Percentiles rank a stretch among this genome's conserved stretches.
These are phyloP conservation scores for Neurospora cerealis DNA, from an alignment of 495 filamentous ascomycete species.

Conservation along the genomic window DNA sequence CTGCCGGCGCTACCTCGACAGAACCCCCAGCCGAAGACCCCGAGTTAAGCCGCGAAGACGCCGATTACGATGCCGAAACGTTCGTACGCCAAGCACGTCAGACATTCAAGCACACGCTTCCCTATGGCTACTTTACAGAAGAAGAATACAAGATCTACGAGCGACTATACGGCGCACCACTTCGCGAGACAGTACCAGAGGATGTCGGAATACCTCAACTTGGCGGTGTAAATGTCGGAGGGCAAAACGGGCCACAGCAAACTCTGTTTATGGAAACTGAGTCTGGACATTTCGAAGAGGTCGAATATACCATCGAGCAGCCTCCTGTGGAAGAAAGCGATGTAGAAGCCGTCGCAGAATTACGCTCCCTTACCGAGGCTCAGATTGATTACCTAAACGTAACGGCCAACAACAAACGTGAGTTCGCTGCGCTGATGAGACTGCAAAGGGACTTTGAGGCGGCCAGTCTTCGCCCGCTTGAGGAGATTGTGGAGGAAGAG, in stretches of 20 bases:
- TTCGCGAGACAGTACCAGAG: conserved; percentile 43
- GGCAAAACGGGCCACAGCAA: conserved; percentile 5
- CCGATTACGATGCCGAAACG: conserved; percentile 38
- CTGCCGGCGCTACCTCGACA: neutral
- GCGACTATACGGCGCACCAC: conserved; percentile 66
- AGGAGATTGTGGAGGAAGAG: conserved; percentile 41
- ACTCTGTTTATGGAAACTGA: conserved; percentile 45
- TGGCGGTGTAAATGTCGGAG: neutral
- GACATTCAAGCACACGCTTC: conserved; percentile 67
- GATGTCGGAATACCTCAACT: conserved; percentile 44
- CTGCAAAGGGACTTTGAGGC: conserved; percentile 43
- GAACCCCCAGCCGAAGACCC: conserved; percentile 1
- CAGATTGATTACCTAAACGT: conserved; percentile 30
- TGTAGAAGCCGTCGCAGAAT: neutral
- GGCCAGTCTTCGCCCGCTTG: conserved; percentile 34
- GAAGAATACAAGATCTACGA: conserved; percentile 69
- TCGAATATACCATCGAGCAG: conserved; percentile 33
- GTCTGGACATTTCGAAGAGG: conserved; percentile 50
- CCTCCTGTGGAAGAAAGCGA: conserved; percentile 6
- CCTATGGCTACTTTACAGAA: conserved; percentile 57
- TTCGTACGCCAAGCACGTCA: conserved; percentile 61
- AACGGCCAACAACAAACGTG: conserved; percentile 37
- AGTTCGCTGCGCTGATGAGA: conserved; percentile 38
- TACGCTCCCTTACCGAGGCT: conserved; percentile 3
- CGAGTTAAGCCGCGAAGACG: conserved; percentile 2